A percentile compares a stretch with the other conserved stretches of the same genome.
phyloP scores from a whole-genome alignment of 2,329 filamentous ascomycete genomes.

The Colletotrichum zoysiae region DNA sequence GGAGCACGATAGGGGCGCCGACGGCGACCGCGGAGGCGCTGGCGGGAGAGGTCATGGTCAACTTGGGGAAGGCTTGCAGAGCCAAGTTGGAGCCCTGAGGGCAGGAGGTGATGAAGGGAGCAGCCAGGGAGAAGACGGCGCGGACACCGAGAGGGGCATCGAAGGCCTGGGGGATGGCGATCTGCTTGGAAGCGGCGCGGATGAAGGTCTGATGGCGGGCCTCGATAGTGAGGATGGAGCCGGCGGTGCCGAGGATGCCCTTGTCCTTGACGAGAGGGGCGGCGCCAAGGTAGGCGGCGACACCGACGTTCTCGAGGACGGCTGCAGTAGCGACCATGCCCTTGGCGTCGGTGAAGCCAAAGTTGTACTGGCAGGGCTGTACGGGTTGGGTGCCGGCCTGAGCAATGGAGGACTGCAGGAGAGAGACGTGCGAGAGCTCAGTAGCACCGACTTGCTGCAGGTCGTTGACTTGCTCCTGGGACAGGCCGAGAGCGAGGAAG shows the following conservation, averaged over 20 bases:
- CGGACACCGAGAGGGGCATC: slow-evolving; percentile 77
- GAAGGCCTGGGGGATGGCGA: slow-evolving; percentile 76
- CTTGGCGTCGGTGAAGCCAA: slow-evolving; percentile 73
- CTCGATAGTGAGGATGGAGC: slow-evolving; percentile 79
- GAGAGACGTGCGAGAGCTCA: slow-evolving; percentile 64
- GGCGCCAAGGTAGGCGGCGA: slow-evolving; percentile 80
- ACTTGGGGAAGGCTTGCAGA: slow-evolving; percentile 72
- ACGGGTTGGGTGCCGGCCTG: slow-evolving; percentile 75
- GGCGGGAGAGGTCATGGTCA: slow-evolving; percentile 63
- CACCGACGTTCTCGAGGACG: slow-evolving; percentile 79
- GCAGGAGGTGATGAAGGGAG: slow-evolving; percentile 79
- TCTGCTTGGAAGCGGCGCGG: slow-evolving; percentile 68
- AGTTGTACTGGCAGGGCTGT: slow-evolving; percentile 78
- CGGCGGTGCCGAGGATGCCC: slow-evolving; percentile 74
- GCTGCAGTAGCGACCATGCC: slow-evolving; percentile 77
- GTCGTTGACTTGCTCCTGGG: slow-evolving; percentile 63
- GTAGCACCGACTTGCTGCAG: slow-evolving; percentile 48
- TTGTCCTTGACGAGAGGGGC: slow-evolving; percentile 72
- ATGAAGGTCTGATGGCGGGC: slow-evolving; percentile 81
- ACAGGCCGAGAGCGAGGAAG: slow-evolving; percentile 73
- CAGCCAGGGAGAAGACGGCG: slow-evolving; percentile 79
- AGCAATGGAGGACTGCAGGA: slow-evolving; percentile 71
- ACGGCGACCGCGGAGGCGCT: slow-evolving; percentile 56
- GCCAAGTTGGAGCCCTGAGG: slow-evolving; percentile 74
- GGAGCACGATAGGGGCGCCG: slow-evolving; percentile 60